These are phyloP conservation scores for Cladophialophora carrionii DNA, from an alignment of 2,329 filamentous ascomycete species.

Conservation along the genomic window DNA sequence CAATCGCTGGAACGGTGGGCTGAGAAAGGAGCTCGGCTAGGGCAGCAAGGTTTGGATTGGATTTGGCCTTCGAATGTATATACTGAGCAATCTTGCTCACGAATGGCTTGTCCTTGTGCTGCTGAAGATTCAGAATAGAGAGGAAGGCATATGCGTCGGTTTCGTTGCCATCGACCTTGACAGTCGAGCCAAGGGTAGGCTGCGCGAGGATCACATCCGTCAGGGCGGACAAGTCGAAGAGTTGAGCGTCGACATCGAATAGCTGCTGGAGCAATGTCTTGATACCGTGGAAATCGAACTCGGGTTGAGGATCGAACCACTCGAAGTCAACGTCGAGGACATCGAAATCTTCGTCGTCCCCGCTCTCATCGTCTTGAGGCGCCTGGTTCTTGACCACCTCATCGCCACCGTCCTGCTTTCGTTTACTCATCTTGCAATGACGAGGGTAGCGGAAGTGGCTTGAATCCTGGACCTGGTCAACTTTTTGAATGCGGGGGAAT, in stretches of 20 bases:
- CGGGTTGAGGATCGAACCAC: conserved; percentile 92
- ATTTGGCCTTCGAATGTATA: conserved; percentile 60
- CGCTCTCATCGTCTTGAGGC: conserved; percentile 34
- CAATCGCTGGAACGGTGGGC: conserved; percentile 65
- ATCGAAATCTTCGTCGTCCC: conserved; percentile 70
- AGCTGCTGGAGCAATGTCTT: conserved; percentile 89
- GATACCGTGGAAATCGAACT: conserved; percentile 91
- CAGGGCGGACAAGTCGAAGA: conserved; percentile 85
- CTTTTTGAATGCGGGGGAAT: conserved; percentile 11
- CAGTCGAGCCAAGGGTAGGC: conserved; percentile 84
- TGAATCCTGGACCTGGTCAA: neutral
- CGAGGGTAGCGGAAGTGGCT: neutral
- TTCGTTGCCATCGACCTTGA: conserved; percentile 95
- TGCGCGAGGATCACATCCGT: conserved; percentile 86
- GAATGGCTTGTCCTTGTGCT: conserved; percentile 73
- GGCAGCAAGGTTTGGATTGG: conserved; percentile 59
- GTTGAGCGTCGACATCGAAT: conserved; percentile 80
- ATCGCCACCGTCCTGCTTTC: conserved; percentile 36
- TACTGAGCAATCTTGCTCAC: conserved; percentile 74
- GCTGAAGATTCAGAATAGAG: conserved; percentile 79
- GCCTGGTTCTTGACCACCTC: conserved; percentile 24
- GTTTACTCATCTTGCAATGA: conserved; percentile 34
- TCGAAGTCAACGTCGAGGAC: conserved; percentile 96
- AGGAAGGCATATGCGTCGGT: conserved; percentile 91
- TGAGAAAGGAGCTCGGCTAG: conserved; percentile 63